Percentiles rank a stretch among this genome's conserved stretches.
These are phyloP conservation scores for Chrysophaeum taylorii DNA, from an alignment of 352 stramenopile species.

Conservation along the genomic window DNA sequence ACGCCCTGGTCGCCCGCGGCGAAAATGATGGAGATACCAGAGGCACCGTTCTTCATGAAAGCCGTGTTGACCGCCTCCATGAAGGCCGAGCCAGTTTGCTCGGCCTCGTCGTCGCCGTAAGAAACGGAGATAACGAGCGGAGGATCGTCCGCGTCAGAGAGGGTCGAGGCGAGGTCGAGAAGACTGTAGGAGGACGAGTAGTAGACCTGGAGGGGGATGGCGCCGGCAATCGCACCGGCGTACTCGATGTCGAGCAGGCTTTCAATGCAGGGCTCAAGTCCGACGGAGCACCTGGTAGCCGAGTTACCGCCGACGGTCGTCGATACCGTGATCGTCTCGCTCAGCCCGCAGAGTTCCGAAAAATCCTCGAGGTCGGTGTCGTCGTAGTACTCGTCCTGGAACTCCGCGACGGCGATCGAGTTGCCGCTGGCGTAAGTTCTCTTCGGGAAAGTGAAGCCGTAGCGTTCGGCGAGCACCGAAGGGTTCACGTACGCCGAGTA, in stretches of 20 bases:
- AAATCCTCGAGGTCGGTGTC: constrained; percentile 27
- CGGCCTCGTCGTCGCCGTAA: constrained; percentile 62
- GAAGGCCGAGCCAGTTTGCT: constrained; percentile 32
- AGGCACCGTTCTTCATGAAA: too few species aligned
- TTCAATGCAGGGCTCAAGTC: constrained; percentile 20
- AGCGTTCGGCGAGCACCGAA: neutral
- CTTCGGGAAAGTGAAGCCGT: neutral
- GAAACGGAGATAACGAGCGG: constrained; percentile 74
- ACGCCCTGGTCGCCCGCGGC: constrained; percentile 71
- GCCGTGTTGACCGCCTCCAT: constrained; percentile 63
- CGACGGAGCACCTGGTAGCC: constrained; percentile 11
- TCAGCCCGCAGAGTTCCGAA: constrained; percentile 23
- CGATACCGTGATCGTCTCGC: constrained; percentile 14
- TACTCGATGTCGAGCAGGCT: constrained; percentile 69
- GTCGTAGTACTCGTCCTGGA: constrained; percentile 34
- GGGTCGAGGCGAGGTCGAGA: constrained; percentile 41
- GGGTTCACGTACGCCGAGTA: neutral
- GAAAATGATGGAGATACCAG: constrained; percentile 71
- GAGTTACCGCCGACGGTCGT: constrained; percentile 28
- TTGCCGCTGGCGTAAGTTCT: neutral
- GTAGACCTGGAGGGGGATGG: constrained; percentile 67
- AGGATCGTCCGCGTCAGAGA: constrained; percentile 42
- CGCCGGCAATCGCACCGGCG: constrained; percentile 63
- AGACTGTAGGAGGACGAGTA: constrained; percentile 36
- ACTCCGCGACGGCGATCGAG: constrained; percentile 26